Percentiles rank a stretch among this genome's conserved stretches.
phyloP scores from a whole-genome alignment of 2,329 filamentous ascomycete species.

The Aspergillus pseudotamarii region DNA sequence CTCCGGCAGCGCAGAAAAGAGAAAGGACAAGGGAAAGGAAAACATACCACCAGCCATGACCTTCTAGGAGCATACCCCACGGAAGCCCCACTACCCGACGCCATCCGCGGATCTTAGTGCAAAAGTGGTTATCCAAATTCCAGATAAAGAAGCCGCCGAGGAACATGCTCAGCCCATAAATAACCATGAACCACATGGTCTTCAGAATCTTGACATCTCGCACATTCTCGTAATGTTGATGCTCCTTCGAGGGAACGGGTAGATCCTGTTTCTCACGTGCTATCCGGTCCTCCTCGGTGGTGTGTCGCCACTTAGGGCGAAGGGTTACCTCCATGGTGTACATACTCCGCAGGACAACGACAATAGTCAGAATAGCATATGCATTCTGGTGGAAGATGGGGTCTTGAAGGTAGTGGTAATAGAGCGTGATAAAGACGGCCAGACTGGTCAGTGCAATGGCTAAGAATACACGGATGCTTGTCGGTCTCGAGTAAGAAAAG shows the following conservation, averaged over 20 bases:
- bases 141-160: slow-evolving; percentile 75
- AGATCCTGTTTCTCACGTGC: slow-evolving; percentile 39
- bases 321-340: slow-evolving; percentile 74
- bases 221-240: slow-evolving; percentile 53
- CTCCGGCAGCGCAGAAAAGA: background rate
- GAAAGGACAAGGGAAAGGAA: background rate
- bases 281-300: slow-evolving; percentile 50
- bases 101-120: slow-evolving; percentile 65
- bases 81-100: slow-evolving; percentile 71
- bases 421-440: slow-evolving; percentile 71
- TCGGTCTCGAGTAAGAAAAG: slow-evolving; percentile 69
- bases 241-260: slow-evolving; percentile 45
- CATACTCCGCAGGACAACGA: slow-evolving; percentile 72
- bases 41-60: slow-evolving; percentile 71
- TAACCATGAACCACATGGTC: slow-evolving; percentile 77
- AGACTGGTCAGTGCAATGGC: slow-evolving; percentile 60
- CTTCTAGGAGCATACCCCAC: slow-evolving; percentile 76
- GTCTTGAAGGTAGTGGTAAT: slow-evolving; percentile 81
- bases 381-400: slow-evolving; percentile 81
- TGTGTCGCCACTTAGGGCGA: slow-evolving; percentile 59
- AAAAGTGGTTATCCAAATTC: slow-evolving; percentile 79
- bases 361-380: slow-evolving; percentile 71
- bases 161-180: slow-evolving; percentile 69
- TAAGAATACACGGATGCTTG: slow-evolving; percentile 55
- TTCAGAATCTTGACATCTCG: slow-evolving; percentile 61